These are phyloP conservation scores for Exophiala viscosa DNA, from an alignment of 2,329 filamentous ascomycete species.

Conservation along the genomic window DNA sequence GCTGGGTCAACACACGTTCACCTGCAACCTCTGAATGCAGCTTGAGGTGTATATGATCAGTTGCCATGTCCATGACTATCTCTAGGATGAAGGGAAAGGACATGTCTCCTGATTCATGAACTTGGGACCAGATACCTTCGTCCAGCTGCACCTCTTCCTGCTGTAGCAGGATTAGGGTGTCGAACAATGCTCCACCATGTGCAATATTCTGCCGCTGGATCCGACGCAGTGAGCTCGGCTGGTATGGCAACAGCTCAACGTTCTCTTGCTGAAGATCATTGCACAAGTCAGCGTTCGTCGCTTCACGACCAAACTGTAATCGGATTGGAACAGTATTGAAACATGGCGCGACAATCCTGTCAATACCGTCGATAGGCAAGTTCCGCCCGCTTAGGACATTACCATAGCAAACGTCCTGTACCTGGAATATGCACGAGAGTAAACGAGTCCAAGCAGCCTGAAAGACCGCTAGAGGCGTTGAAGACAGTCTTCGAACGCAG, in stretches of 20 bases:
- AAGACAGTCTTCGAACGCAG: constrained; percentile 47
- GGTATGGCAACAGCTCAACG: constrained; percentile 60
- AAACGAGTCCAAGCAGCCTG: constrained; percentile 71
- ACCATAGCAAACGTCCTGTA: constrained; percentile 75
- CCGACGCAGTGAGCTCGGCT: constrained; percentile 69
- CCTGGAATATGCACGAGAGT: constrained; percentile 54
- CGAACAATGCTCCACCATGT: constrained; percentile 62
- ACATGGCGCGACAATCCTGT: constrained; percentile 77
- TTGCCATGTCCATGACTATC: constrained; percentile 54
- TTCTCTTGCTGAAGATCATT: constrained; percentile 61
- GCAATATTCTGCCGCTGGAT: constrained; percentile 57
- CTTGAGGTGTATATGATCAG: constrained; percentile 55
- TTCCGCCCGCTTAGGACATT: constrained; percentile 79
- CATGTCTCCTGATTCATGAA: constrained; percentile 53
- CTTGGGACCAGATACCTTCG: constrained; percentile 48
- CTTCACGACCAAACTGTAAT: constrained; percentile 47
- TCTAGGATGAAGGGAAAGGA: constrained; percentile 74
- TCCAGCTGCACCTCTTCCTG: constrained; percentile 50
- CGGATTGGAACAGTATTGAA: constrained; percentile 85
- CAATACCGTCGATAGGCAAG: constrained; percentile 60
- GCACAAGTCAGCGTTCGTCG: constrained; percentile 56
- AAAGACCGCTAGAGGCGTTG: constrained; percentile 63
- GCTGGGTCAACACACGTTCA: constrained; percentile 7
- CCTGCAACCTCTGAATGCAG: constrained; percentile 57
- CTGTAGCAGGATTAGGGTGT: constrained; percentile 77